Conservation (phyloP, 805 yeast species). For the Kodamaea neixiangensis region DNA sequence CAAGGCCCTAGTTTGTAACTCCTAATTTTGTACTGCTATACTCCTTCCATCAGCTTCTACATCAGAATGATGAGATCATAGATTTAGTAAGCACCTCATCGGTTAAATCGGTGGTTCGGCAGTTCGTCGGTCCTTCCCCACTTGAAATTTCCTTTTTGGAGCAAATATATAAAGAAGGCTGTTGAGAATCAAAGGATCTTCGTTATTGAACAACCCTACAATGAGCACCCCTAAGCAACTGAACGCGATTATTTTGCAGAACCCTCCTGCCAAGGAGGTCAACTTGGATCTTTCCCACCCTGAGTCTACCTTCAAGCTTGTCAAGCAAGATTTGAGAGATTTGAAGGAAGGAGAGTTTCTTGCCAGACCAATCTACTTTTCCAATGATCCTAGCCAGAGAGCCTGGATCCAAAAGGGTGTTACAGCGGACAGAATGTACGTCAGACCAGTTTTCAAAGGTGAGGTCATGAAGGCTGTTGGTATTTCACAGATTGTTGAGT, state of each 20-base stretch:
- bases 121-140: background rate
- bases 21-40: background rate
- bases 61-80: too few species aligned
- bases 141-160: background rate
- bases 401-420: conserved; percentile 35
- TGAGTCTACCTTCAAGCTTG: conserved; percentile 34
- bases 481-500: conserved; percentile 50
- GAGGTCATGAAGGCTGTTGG: conserved; percentile 50
- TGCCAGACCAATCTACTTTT: conserved; percentile 29
- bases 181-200: background rate
- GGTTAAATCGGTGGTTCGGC: background rate
- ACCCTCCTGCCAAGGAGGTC: conserved; percentile 20
- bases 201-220: background rate
- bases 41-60: background rate
- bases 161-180: background rate
- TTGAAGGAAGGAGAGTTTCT: conserved; percentile 28
- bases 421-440: conserved; percentile 28
- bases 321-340: conserved; percentile 14
- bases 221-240: conserved; percentile 10
- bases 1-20: background rate
- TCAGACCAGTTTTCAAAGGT: conserved; percentile 42
- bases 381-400: conserved; percentile 41
- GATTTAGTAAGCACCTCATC: background rate
- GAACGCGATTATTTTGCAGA: conserved; percentile 20
- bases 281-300: conserved; percentile 20